phyloP scores from a whole-genome alignment of 2,329 filamentous ascomycete genomes.

The Fusarium concolor region DNA sequence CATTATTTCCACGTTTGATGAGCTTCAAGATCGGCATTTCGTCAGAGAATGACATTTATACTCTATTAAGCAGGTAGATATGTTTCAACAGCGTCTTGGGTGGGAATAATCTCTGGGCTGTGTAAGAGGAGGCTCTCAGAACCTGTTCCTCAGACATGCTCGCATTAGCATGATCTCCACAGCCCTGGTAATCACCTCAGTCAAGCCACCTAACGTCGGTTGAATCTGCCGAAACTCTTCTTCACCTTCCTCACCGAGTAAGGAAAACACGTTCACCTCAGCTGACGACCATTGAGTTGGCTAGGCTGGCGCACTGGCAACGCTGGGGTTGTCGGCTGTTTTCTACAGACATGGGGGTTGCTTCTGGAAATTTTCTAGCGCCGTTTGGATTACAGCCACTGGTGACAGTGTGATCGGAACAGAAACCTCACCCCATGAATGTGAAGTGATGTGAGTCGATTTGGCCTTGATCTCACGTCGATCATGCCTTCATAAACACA shows the following conservation, averaged over 20 bases:
- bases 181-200: conserved; percentile 11
- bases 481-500: conserved; percentile 2
- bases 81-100: neutral
- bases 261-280: conserved; percentile 38
- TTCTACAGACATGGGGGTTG: conserved; percentile 15
- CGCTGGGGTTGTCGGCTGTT: conserved; percentile 17
- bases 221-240: conserved; percentile 14
- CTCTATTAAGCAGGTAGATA: neutral
- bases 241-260: conserved; percentile 16
- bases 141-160: neutral
- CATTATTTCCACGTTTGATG: conserved; percentile 2
- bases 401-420: conserved; percentile 23
- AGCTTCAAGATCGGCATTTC: neutral
- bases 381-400: conserved; percentile 22
- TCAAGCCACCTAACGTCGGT: conserved; percentile 16
- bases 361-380: conserved; percentile 49
- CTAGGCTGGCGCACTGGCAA: conserved; percentile 7
- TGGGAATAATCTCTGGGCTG: neutral
- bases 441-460: conserved; percentile 17
- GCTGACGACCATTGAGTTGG: conserved; percentile 35
- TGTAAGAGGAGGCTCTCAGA: neutral
- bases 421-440: conserved; percentile 39
- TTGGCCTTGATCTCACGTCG: conserved; percentile 1
- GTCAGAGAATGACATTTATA: neutral
- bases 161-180: conserved; percentile 12